Conservation (phyloP, 805 yeast species). For the Wickerhamiella sorbophila region DNA sequence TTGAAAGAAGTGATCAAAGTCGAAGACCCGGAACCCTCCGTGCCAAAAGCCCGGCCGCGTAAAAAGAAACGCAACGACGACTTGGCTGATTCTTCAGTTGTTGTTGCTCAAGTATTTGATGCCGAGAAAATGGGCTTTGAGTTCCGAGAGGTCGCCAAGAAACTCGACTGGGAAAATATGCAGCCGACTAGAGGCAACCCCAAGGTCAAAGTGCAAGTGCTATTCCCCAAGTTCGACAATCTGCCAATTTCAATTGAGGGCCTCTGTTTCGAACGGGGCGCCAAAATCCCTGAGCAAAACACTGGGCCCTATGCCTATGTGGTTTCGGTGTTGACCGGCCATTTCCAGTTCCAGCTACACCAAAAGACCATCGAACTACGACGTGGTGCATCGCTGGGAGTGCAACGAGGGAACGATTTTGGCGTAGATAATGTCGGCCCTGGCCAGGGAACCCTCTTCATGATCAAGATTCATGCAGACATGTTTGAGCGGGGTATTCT, state of each 20-base stretch:
- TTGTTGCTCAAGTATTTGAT: neutral
- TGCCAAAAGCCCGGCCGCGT: neutral
- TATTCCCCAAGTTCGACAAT: neutral
- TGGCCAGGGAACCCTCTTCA: neutral
- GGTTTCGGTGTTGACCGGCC: neutral
- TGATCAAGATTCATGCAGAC: neutral
- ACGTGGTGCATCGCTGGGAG: neutral
- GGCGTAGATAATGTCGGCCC: neutral
- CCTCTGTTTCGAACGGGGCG: neutral
- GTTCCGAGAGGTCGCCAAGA: neutral
- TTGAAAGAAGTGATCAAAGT: neutral
- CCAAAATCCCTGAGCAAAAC: neutral
- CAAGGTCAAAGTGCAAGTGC: neutral
- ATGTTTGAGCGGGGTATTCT: neutral
- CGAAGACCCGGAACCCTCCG: neutral
- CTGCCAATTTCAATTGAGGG: neutral
- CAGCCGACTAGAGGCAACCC: neutral
- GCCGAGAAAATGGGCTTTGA: neutral
- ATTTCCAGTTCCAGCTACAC: neutral
- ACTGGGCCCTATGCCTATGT: neutral
- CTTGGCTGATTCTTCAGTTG: neutral
- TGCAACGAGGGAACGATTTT: neutral
- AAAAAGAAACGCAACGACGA: neutral
- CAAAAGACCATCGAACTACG: neutral
- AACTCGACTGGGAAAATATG: neutral